Evolutionary conservation across 169 alveolate species (phyloP).

Genomic region (Amoebophrya sp.): DNA sequence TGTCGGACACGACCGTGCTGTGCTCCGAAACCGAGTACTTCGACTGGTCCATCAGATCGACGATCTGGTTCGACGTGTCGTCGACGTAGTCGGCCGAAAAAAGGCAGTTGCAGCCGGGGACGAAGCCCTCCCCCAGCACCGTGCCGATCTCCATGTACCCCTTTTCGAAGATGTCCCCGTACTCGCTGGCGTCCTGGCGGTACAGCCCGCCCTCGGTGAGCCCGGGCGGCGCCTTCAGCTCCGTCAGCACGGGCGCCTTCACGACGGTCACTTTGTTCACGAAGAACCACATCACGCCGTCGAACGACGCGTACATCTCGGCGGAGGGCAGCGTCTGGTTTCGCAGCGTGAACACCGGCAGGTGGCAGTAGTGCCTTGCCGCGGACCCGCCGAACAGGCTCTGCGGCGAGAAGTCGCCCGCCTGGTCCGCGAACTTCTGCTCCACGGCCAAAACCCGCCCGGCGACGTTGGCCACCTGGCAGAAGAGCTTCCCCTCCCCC

Average conservation of each 20-base stretch:
- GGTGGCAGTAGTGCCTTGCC: neutral
- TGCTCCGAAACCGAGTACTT: neutral
- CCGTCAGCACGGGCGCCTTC: neutral
- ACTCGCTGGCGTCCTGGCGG: neutral
- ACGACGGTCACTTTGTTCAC: neutral
- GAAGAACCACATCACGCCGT: neutral
- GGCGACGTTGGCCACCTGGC: neutral
- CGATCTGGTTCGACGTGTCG: neutral
- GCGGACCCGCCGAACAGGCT: neutral
- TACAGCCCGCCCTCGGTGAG: neutral
- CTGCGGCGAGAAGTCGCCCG: neutral
- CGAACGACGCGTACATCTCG: neutral
- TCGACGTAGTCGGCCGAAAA: neutral
- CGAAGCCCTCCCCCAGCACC: neutral
- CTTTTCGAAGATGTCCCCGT: neutral
- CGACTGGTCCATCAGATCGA: neutral
- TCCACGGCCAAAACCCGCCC: neutral
- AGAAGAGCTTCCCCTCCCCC: neutral
- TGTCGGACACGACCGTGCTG: neutral
- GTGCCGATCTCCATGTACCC: constrained; percentile 1
- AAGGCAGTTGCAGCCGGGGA: neutral
- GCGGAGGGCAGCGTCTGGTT: neutral
- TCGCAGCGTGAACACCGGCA: neutral
- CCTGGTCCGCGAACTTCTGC: neutral
- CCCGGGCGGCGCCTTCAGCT: neutral